These are phyloP conservation scores for Thermomucor indicae-seudaticae DNA, from an alignment of 371 early-diverging fungal species.

Conservation along the genomic window DNA sequence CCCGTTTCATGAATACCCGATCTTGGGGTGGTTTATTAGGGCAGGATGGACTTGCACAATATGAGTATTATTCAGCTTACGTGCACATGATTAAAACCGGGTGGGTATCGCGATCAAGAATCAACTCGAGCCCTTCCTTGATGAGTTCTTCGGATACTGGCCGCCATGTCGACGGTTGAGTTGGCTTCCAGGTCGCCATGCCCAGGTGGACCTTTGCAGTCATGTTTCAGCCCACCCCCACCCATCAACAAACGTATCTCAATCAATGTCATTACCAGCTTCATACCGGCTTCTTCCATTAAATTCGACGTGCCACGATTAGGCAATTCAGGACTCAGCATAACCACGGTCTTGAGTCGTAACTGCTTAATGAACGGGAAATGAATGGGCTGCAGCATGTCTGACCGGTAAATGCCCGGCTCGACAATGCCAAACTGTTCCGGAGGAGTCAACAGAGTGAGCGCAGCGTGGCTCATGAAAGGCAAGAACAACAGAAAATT, in stretches of 20 bases:
- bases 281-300: slow-evolving; percentile 75
- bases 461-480: slow-evolving; percentile 9
- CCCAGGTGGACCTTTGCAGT: slow-evolving; percentile 60
- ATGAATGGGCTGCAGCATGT: slow-evolving; percentile 66
- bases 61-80: slow-evolving; percentile 37
- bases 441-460: slow-evolving; percentile 60
- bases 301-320: slow-evolving; percentile 74
- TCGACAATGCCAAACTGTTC: slow-evolving; percentile 93
- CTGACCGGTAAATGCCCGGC: slow-evolving; percentile 82
- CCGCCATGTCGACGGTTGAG: slow-evolving; percentile 70
- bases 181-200: slow-evolving; percentile 51
- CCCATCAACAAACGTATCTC: too few species aligned
- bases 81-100: slow-evolving; percentile 91
- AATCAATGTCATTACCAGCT: slow-evolving; percentile 61
- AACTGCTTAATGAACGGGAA: slow-evolving; percentile 80
- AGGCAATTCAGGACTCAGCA: slow-evolving; percentile 86
- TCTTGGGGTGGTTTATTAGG: slow-evolving; percentile 17
- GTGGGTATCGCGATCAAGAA: slow-evolving; percentile 72
- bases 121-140: slow-evolving; percentile 86
- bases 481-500: too few species aligned
- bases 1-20: slow-evolving; percentile 80
- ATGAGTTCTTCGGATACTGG: slow-evolving; percentile 93
- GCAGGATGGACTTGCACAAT: not conserved
- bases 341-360: slow-evolving; percentile 71
- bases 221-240: not conserved